These are phyloP conservation scores for Ciborinia camelliae DNA, from an alignment of 2,329 filamentous ascomycete species.

Conservation along the genomic window DNA sequence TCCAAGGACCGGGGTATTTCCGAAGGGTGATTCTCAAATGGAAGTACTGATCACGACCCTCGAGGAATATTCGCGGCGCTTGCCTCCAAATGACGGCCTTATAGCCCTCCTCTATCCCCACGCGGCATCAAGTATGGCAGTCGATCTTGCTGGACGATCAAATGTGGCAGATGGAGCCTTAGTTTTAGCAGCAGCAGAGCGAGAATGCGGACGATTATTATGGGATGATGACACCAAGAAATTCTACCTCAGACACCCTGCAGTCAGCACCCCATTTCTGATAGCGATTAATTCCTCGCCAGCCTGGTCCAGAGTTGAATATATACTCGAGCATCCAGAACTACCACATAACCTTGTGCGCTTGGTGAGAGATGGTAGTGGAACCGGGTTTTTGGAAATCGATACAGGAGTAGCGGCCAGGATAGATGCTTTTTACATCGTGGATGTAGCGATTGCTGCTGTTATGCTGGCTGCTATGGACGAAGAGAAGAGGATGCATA, in stretches of 20 bases:
- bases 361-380: constrained; percentile 57
- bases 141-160: constrained; percentile 44
- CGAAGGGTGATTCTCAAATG: constrained; percentile 28
- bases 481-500: constrained; percentile 51
- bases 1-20: constrained; percentile 25
- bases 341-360: constrained; percentile 58
- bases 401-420: constrained; percentile 56
- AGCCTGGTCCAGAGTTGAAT: constrained; percentile 59
- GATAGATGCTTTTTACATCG: constrained; percentile 58
- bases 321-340: constrained; percentile 63
- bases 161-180: constrained; percentile 54
- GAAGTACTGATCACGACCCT: constrained; percentile 57
- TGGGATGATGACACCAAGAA: constrained; percentile 61
- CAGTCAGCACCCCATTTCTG: constrained; percentile 60
- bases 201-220: constrained; percentile 67
- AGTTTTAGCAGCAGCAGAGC: constrained; percentile 60
- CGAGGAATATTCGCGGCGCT: constrained; percentile 51
- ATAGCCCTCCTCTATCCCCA: constrained; percentile 67
- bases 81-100: constrained; percentile 58
- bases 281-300: constrained; percentile 56
- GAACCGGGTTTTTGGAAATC: constrained; percentile 57
- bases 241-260: constrained; percentile 62
- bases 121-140: constrained; percentile 60
- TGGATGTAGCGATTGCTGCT: constrained; percentile 60
- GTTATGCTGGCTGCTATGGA: constrained; percentile 56